phyloP scores from a whole-genome alignment of 2,329 filamentous ascomycete species.

The Chaetomium olivaceum region DNA sequence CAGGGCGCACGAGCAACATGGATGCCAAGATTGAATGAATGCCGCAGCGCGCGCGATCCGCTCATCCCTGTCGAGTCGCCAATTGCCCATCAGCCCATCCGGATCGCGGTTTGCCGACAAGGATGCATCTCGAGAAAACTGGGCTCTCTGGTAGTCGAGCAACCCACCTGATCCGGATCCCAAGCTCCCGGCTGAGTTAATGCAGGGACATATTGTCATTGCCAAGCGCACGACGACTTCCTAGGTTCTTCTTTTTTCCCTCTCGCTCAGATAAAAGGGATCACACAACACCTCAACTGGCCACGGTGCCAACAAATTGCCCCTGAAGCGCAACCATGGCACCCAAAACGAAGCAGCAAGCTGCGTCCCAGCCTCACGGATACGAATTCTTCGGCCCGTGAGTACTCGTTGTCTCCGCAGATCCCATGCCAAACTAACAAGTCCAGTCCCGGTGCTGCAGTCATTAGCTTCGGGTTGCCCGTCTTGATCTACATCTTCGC shows the following conservation, averaged over 20 bases:
- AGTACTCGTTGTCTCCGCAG: conserved; percentile 15
- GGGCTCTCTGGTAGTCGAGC: neutral
- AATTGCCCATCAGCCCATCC: conserved; percentile 17
- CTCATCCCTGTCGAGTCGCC: conserved; percentile 12
- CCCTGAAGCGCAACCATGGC: conserved; percentile 23
- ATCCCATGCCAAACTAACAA: conserved; percentile 1
- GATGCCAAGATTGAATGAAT: conserved; percentile 7
- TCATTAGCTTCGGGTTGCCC: conserved; percentile 79
- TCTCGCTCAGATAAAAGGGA: neutral
- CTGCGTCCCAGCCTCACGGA: conserved; percentile 41
- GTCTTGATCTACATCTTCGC: conserved; percentile 74
- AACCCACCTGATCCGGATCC: conserved; percentile 18
- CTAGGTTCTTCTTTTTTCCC: neutral
- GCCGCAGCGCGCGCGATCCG: neutral
- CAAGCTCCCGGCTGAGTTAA: conserved; percentile 6
- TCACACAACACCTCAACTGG: neutral
- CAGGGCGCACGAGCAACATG: neutral
- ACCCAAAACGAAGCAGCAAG: conserved; percentile 28
- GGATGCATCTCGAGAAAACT: neutral
- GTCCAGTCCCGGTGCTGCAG: conserved; percentile 69
- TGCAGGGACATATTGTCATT: neutral
- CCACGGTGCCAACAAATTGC: neutral
- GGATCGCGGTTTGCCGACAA: conserved; percentile 21
- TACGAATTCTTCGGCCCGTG: conserved; percentile 58
- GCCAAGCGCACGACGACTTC: neutral